These are phyloP conservation scores for Striga asiatica DNA, from an alignment of 257 asterid species.

Conservation along the genomic window DNA sequence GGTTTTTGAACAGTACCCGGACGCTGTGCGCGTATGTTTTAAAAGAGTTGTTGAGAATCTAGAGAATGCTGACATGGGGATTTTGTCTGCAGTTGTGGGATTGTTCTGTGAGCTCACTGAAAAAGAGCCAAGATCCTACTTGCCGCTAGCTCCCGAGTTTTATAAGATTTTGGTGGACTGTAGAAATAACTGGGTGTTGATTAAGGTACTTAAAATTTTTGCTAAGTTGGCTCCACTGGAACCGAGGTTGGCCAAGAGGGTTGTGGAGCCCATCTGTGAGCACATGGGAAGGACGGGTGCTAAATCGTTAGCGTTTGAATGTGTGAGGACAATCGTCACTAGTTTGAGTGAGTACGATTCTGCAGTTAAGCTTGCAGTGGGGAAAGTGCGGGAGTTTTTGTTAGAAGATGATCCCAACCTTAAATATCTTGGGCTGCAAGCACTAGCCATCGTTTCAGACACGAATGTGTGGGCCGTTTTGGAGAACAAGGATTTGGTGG, in stretches of 20 bases:
- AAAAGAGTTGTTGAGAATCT: slow-evolving; percentile 80
- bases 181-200: slow-evolving; percentile 84
- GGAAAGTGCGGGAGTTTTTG: slow-evolving; percentile 65
- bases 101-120: slow-evolving; percentile 79
- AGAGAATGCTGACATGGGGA: slow-evolving; percentile 50
- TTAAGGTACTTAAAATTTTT: slow-evolving; percentile 83
- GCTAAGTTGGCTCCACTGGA: slow-evolving; percentile 63
- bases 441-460: slow-evolving; percentile 41
- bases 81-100: slow-evolving; percentile 71
- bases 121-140: slow-evolving; percentile 64
- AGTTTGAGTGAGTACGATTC: slow-evolving; percentile 68
- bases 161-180: slow-evolving; percentile 69
- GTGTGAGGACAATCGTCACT: slow-evolving; percentile 57
- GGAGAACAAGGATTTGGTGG: slow-evolving; percentile 85
- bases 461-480: slow-evolving; percentile 66
- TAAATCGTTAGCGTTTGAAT: slow-evolving; percentile 75
- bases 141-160: slow-evolving; percentile 94
- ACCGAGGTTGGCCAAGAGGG: slow-evolving; percentile 75
- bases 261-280: slow-evolving; percentile 81
- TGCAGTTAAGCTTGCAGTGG: slow-evolving; percentile 75
- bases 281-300: slow-evolving; percentile 73
- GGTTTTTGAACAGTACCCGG: slow-evolving; percentile 67
- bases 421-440: slow-evolving; percentile 82
- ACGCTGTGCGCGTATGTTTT: slow-evolving; percentile 84
- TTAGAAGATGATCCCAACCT: slow-evolving; percentile 79